Evolutionary conservation across 2,329 filamentous ascomycete genomes (phyloP).

Genomic region (Fusarium xylarioides): DNA sequence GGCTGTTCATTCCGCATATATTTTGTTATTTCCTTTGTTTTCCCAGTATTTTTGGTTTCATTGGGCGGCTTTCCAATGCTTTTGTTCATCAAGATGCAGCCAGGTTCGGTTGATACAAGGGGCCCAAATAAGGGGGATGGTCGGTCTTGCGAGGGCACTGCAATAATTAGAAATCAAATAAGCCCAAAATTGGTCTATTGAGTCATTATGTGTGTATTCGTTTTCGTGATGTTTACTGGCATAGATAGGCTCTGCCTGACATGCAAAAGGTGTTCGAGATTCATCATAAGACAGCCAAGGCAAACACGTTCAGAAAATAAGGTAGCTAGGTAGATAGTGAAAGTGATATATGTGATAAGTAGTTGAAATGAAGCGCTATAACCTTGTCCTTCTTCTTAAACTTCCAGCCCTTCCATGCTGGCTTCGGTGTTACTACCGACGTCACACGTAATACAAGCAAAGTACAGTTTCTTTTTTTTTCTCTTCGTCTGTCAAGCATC

Average conservation of each 20-base stretch:
- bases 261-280: not conserved
- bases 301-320: not conserved
- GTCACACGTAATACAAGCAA: conserved; percentile 35
- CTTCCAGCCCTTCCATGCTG: conserved; percentile 13
- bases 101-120: conserved; percentile 16
- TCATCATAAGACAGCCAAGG: not conserved
- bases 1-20: conserved; percentile 1
- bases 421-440: conserved; percentile 12
- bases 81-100: conserved; percentile 10
- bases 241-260: not conserved
- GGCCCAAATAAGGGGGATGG: not conserved
- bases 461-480: conserved; percentile 33
- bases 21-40: not conserved
- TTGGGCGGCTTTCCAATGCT: conserved; percentile 6
- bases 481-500: conserved; percentile 12
- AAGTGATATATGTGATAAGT: conserved; percentile 34
- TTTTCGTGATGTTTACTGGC: not conserved
- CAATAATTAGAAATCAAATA: conserved; percentile 24
- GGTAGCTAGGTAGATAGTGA: conserved; percentile 12
- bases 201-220: not conserved
- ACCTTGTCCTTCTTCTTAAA: conserved; percentile 24
- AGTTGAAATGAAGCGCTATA: conserved; percentile 34
- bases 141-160: conserved; percentile 11
- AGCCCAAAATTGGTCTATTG: not conserved
- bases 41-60: conserved; percentile 3